Percentiles rank a stretch among this genome's conserved stretches.
Conservation (phyloP, 768 basidiomycete genomes). For the Phanerodontia chrysosporium region DNA sequence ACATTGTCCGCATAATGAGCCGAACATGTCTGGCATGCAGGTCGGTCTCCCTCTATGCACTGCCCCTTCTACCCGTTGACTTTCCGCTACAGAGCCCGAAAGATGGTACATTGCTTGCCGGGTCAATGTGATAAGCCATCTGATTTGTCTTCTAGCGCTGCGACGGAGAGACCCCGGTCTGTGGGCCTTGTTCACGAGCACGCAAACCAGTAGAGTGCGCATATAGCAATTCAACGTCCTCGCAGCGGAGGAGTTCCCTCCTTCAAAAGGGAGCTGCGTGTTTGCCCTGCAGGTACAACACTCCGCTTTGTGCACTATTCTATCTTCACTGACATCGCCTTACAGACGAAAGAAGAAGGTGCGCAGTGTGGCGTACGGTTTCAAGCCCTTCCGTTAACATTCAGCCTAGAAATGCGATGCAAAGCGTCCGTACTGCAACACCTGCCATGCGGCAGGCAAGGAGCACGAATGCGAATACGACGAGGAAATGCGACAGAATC, state of each 20-base stretch:
- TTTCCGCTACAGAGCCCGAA: slow-evolving; percentile 12
- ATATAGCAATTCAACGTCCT: slow-evolving; percentile 11
- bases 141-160: slow-evolving; percentile 17
- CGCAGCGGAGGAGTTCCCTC: slow-evolving; percentile 18
- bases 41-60: slow-evolving; percentile 4
- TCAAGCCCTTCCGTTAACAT: not conserved
- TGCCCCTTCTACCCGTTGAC: not conserved
- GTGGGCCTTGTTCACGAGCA: slow-evolving; percentile 23
- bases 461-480: slow-evolving; percentile 22
- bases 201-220: slow-evolving; percentile 19
- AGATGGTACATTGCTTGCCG: slow-evolving; percentile 16
- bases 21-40: slow-evolving; percentile 23
- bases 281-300: slow-evolving; percentile 18
- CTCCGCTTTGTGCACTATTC: not conserved
- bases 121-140: not conserved
- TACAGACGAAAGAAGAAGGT: slow-evolving; percentile 27
- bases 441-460: slow-evolving; percentile 22
- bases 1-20: slow-evolving; percentile 9
- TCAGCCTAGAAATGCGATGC: slow-evolving; percentile 23
- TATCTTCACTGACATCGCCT: too few relatives aligned
- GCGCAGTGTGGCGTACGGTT: not conserved
- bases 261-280: slow-evolving; percentile 25
- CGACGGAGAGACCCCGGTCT: slow-evolving; percentile 19
- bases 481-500: slow-evolving; percentile 16
- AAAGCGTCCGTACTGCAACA: slow-evolving; percentile 20